Percentiles rank a stretch among this genome's conserved stretches.
Evolutionary conservation across 2,329 filamentous ascomycete species (phyloP).

Genomic region (Magnaporthiopsis poae): DNA sequence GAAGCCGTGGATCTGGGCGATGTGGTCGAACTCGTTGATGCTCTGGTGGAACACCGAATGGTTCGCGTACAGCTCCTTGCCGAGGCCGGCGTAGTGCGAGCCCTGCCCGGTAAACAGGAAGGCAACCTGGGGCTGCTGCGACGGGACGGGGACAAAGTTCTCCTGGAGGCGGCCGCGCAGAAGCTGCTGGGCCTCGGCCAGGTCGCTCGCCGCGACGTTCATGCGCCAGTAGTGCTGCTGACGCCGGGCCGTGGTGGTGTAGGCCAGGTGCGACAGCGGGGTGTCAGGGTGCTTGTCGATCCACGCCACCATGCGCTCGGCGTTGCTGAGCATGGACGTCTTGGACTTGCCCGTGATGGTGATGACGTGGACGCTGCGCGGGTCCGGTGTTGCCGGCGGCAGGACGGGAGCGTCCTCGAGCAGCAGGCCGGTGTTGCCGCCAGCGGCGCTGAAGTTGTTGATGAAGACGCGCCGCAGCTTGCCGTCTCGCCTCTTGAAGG

Average conservation of each 20-base stretch:
- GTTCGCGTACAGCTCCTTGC: slow-evolving; percentile 39
- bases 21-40: slow-evolving; percentile 47
- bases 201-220: slow-evolving; percentile 32
- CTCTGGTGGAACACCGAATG: slow-evolving; percentile 38
- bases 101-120: slow-evolving; percentile 51
- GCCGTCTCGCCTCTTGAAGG: slow-evolving; percentile 38
- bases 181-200: slow-evolving; percentile 32
- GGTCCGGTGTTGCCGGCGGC: slow-evolving; percentile 29
- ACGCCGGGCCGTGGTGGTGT: slow-evolving; percentile 57
- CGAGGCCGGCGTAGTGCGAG: slow-evolving; percentile 41
- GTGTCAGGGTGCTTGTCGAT: slow-evolving; percentile 42
- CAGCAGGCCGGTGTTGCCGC: slow-evolving; percentile 60
- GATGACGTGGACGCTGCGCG: slow-evolving; percentile 48
- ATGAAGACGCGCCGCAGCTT: slow-evolving; percentile 41
- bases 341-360: slow-evolving; percentile 48
- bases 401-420: slow-evolving; percentile 49
- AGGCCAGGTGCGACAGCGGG: slow-evolving; percentile 49
- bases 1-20: slow-evolving; percentile 40
- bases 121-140: slow-evolving; percentile 36
- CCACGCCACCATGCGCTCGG: slow-evolving; percentile 43
- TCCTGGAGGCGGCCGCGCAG: slow-evolving; percentile 33
- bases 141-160: slow-evolving; percentile 32
- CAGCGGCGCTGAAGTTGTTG: slow-evolving; percentile 64
- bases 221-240: slow-evolving; percentile 51
- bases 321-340: slow-evolving; percentile 48